Conservation (phyloP, 106 monocot species). For the Dendrobium chrysotoxum region DNA sequence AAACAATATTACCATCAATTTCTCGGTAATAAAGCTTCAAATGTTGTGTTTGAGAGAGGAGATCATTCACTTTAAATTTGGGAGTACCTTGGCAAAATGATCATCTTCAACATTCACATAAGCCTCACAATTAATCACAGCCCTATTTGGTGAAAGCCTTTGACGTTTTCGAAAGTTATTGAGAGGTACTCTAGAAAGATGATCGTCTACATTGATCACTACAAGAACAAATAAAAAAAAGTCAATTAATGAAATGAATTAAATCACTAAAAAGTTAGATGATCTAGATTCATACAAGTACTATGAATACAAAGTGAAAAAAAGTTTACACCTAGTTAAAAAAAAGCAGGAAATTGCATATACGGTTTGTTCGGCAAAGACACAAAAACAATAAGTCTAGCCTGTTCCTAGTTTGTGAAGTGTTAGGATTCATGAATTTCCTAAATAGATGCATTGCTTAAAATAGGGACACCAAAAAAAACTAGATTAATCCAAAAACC, state of each 20-base stretch:
- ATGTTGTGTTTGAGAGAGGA: not conserved
- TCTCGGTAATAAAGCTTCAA: no score
- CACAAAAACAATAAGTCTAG: not conserved
- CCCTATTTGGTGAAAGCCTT: slow-evolving; percentile 9
- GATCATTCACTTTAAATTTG: not conserved
- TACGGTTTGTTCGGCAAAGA: not conserved
- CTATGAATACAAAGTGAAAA: not conserved
- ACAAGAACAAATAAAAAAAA: not conserved
- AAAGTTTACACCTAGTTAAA: not conserved
- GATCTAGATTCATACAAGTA: not conserved
- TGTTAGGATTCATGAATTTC: not conserved
- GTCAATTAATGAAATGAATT: not conserved
- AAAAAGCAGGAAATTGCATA: not conserved
- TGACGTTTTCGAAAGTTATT: slow-evolving; percentile 3
- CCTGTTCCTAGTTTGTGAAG: slow-evolving; percentile 1
- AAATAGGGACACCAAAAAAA: no score
- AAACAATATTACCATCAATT: not conserved
- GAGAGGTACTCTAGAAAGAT: not conserved
- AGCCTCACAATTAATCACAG: slow-evolving; percentile 15
- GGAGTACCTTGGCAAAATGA: slow-evolving; percentile 13
- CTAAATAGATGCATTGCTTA: no score
- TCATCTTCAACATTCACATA: slow-evolving; percentile 11
- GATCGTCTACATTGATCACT: slow-evolving; percentile 7
- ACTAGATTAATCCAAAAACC: not conserved
- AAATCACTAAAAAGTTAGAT: not conserved